Percentiles rank a stretch among this genome's conserved stretches.
Evolutionary conservation across 441 rosid species (phyloP).

Genomic region (Gossypium lobatum): DNA sequence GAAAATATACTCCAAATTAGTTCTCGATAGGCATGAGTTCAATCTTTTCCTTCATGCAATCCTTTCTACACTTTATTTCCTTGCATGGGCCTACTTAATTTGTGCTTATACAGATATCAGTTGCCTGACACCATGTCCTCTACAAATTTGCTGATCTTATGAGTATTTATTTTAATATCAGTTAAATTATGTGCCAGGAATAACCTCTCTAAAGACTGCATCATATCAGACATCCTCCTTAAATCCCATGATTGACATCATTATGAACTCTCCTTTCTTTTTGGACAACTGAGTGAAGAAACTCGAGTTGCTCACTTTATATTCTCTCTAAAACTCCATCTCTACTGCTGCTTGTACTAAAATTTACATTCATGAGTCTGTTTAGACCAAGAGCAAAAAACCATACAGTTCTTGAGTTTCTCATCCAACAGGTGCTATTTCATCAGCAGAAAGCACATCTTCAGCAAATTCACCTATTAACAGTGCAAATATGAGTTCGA

Average conservation of each 20-base stretch:
- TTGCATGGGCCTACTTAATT: not conserved
- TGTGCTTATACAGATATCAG: not conserved
- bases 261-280: not conserved
- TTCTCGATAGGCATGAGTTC: conserved; percentile 1
- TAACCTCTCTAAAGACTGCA: not conserved
- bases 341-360: not conserved
- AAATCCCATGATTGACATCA: not conserved
- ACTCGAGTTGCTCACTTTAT: not conserved
- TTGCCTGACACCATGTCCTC: not conserved
- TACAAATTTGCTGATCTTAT: not conserved
- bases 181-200: not conserved
- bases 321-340: not conserved
- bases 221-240: not conserved
- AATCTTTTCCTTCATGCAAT: not conserved
- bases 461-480: not conserved
- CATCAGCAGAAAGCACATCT: not conserved
- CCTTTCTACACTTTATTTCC: not conserved
- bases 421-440: not conserved
- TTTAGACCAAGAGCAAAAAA: not conserved
- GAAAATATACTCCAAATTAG: not conserved
- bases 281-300: not conserved
- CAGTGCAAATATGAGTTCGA: not conserved
- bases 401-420: not conserved
- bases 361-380: not conserved
- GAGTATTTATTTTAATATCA: not conserved